A percentile compares a stretch with the other conserved stretches of the same genome.
Conservation (phyloP, 768 basidiomycete genomes). For the Lentinula boryana region DNA sequence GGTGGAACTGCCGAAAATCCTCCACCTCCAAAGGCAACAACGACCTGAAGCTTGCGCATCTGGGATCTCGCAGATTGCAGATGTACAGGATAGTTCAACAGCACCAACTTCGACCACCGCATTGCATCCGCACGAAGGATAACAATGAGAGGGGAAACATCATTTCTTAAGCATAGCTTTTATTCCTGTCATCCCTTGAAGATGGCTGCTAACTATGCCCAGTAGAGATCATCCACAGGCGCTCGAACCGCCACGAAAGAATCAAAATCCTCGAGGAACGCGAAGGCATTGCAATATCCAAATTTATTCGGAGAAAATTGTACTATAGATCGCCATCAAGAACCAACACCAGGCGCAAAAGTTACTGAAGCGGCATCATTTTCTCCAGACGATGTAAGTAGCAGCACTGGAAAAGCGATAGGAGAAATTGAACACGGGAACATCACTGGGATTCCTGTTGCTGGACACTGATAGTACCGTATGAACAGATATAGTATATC, state of each 20-base stretch:
- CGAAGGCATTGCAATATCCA: neutral
- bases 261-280: neutral
- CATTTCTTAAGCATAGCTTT: neutral
- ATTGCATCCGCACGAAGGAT: neutral
- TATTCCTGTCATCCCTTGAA: neutral
- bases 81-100: neutral
- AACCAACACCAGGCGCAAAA: neutral
- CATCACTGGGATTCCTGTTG: neutral
- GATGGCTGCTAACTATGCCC: too few relatives aligned
- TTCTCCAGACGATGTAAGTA: neutral
- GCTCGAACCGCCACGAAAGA: neutral
- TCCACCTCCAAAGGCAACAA: neutral
- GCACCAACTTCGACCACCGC: neutral
- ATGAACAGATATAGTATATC: neutral
- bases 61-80: neutral
- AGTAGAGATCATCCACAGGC: neutral
- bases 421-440: neutral
- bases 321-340: neutral
- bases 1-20: neutral
- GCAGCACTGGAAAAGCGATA: neutral
- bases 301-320: neutral
- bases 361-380: neutral
- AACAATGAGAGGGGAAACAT: neutral
- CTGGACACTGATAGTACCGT: neutral
- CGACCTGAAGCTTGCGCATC: neutral